Percentiles rank a stretch among this genome's conserved stretches.
Evolutionary conservation across 306 rosid species (phyloP).

Genomic region (Sindora glabra): DNA sequence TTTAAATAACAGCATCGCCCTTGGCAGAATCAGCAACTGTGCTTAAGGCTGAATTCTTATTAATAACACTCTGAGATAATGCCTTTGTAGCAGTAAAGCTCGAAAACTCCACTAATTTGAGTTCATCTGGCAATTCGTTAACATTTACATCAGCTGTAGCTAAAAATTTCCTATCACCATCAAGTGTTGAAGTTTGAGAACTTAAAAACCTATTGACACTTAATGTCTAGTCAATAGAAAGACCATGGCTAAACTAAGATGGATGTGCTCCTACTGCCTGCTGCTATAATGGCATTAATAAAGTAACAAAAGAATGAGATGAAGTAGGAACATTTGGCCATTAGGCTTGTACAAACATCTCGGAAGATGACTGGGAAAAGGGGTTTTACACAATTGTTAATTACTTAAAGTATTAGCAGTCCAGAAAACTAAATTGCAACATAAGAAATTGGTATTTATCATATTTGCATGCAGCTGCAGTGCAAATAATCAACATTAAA

Average conservation of each 20-base stretch:
- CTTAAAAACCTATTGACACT: slow-evolving; percentile 42
- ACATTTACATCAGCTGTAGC: slow-evolving; percentile 47
- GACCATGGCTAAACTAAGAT: slow-evolving; percentile 50
- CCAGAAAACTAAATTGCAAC: background rate
- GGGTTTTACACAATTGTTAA: slow-evolving; percentile 14
- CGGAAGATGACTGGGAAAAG: slow-evolving; percentile 64
- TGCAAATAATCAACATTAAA: background rate
- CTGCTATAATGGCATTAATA: slow-evolving; percentile 66
- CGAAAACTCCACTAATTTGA: slow-evolving; percentile 55
- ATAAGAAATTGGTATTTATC: no score
- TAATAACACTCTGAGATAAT: slow-evolving; percentile 21
- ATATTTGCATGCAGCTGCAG: background rate
- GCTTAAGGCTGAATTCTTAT: slow-evolving; percentile 32
- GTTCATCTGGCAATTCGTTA: slow-evolving; percentile 69
- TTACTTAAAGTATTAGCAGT: background rate
- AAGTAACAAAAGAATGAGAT: slow-evolving; percentile 51
- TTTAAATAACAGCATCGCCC: slow-evolving; percentile 43
- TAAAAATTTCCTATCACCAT: slow-evolving; percentile 43
- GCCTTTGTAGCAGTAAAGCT: slow-evolving; percentile 37
- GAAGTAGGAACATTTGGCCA: slow-evolving; percentile 75
- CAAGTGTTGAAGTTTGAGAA: slow-evolving; percentile 47
- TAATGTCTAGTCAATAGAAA: slow-evolving; percentile 51
- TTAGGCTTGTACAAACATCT: slow-evolving; percentile 71
- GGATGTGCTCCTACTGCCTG: slow-evolving; percentile 41
- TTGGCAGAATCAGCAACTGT: slow-evolving; percentile 31